Percentiles rank a stretch among this genome's conserved stretches.
phyloP scores from a whole-genome alignment of 2,329 filamentous ascomycete species.

The Plectosphaerella cucumerina region DNA sequence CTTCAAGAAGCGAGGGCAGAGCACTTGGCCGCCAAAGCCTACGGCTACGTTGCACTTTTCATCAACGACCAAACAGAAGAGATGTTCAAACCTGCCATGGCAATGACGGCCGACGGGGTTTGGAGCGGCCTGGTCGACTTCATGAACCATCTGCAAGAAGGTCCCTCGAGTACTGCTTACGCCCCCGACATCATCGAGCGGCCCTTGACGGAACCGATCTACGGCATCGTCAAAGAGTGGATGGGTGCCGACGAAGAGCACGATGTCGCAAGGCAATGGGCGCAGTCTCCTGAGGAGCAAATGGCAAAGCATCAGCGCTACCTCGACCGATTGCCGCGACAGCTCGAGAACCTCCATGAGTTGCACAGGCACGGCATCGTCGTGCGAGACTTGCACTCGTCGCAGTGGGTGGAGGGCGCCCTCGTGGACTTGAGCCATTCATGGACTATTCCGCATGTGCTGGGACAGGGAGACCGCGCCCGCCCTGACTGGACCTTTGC shows the following conservation, averaged over 20 bases:
- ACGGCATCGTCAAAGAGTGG: background rate
- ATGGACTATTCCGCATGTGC: conserved; percentile 13
- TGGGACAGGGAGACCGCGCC: background rate
- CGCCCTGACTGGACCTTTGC: background rate
- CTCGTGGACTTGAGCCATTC: conserved; percentile 15
- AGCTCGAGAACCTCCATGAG: background rate
- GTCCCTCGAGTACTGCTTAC: background rate
- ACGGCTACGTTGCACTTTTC: background rate
- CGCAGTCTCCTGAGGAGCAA: background rate
- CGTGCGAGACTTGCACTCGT: background rate
- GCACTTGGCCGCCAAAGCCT: background rate
- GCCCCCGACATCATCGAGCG: background rate
- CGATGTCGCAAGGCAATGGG: background rate
- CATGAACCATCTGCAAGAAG: background rate
- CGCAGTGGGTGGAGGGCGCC: conserved; percentile 9
- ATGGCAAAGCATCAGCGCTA: background rate
- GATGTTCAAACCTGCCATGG: background rate
- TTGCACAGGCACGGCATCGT: background rate
- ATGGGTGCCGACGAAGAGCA: background rate
- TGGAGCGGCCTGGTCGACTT: background rate
- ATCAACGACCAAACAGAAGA: background rate
- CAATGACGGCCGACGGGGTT: background rate
- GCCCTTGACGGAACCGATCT: background rate
- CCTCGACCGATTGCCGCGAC: background rate
- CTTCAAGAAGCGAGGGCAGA: background rate